Evolutionary conservation across 2,329 filamentous ascomycete species (phyloP).

Genomic region (Bipolaris victoriae): DNA sequence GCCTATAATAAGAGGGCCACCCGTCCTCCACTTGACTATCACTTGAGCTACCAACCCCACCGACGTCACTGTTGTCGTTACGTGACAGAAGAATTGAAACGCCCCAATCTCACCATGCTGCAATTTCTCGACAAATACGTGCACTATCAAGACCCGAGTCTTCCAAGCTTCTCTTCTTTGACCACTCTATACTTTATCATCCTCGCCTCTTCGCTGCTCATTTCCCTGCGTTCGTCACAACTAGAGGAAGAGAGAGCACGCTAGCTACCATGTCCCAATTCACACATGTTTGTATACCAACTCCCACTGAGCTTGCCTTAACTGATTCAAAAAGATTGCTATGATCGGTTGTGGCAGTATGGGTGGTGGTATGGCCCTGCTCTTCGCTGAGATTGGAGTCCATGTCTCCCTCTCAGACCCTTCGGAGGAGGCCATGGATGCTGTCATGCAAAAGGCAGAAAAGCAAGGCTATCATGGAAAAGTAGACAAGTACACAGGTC

Average conservation of each 20-base stretch:
- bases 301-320: neutral
- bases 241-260: slow-evolving; percentile 15
- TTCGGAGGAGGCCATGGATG: slow-evolving; percentile 56
- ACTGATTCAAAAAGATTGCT: slow-evolving; percentile 53
- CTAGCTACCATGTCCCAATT: slow-evolving; percentile 31
- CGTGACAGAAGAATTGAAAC: slow-evolving; percentile 8
- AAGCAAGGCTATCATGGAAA: slow-evolving; percentile 49
- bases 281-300: slow-evolving; percentile 27
- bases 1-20: slow-evolving; percentile 2
- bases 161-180: slow-evolving; percentile 40
- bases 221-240: slow-evolving; percentile 32
- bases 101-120: slow-evolving; percentile 26
- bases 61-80: slow-evolving; percentile 23
- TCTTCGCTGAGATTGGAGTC: slow-evolving; percentile 63
- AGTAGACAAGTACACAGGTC: slow-evolving; percentile 49
- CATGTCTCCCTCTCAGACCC: slow-evolving; percentile 63
- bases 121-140: slow-evolving; percentile 38
- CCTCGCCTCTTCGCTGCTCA: slow-evolving; percentile 31
- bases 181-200: slow-evolving; percentile 39
- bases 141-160: slow-evolving; percentile 38
- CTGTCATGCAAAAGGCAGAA: slow-evolving; percentile 50
- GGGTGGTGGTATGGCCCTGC: slow-evolving; percentile 65
- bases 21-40: neutral
- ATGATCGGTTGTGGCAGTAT: slow-evolving; percentile 66
- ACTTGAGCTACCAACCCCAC: slow-evolving; percentile 15